A percentile compares a stretch with the other conserved stretches of the same genome.
Conservation (phyloP, 139 green algal species). For the Coelastrella sp. region DNA sequence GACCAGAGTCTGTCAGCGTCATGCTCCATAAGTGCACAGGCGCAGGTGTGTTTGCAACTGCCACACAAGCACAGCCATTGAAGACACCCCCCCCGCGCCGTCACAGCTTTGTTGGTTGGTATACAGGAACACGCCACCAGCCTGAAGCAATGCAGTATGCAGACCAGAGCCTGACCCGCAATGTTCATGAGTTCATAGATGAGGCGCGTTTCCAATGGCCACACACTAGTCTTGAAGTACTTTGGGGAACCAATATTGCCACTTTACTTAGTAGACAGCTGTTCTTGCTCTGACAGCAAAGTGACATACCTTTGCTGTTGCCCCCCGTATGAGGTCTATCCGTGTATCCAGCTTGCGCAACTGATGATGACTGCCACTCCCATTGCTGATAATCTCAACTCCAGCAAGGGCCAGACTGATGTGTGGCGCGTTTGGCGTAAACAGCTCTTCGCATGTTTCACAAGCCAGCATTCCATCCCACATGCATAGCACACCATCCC, state of each 20-base stretch:
- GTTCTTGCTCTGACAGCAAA: not conserved
- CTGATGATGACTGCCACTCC: slow-evolving; percentile 95
- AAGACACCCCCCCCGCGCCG: no score
- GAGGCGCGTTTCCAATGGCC: no score
- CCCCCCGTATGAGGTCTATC: slow-evolving; percentile 89
- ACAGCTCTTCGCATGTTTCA: slow-evolving; percentile 98
- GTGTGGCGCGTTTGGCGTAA: slow-evolving; percentile 89
- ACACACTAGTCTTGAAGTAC: not conserved
- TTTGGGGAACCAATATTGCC: no score
- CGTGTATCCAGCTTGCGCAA: slow-evolving; percentile 90
- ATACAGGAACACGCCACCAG: no score
- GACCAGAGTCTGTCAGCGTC: not conserved
- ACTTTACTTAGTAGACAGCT: not conserved
- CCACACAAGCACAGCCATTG: no score
- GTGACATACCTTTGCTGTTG: slow-evolving; percentile 81
- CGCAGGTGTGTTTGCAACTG: not conserved
- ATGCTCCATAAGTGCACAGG: slow-evolving; percentile 6
- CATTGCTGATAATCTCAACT: slow-evolving; percentile 97
- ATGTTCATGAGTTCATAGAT: no score
- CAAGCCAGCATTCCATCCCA: slow-evolving; percentile 80
- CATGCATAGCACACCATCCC: slow-evolving; percentile 81
- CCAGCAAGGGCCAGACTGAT: slow-evolving; percentile 85
- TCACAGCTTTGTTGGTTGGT: no score
- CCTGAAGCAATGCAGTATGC: no score
- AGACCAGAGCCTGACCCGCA: no score